phyloP scores from a whole-genome alignment of 116 monocot species.

The Phalaenopsis hybrid region DNA sequence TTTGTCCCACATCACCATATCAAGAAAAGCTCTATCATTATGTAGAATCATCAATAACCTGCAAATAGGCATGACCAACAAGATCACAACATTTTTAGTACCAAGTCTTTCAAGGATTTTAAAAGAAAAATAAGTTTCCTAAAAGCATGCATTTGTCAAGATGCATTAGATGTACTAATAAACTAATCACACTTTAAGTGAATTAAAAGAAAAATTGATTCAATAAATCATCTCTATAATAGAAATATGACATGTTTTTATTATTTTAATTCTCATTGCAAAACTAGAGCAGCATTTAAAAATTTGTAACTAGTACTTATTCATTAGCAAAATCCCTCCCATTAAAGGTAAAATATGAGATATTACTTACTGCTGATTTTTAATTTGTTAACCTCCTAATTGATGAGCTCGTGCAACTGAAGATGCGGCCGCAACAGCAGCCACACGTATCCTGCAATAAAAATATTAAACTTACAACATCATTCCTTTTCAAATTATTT shows the following conservation, averaged over 20 bases:
- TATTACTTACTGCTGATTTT: constrained; percentile 60
- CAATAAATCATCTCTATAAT: not conserved
- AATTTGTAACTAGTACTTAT: not conserved
- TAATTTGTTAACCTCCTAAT: constrained; percentile 58
- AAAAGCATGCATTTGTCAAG: not conserved
- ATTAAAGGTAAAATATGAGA: not conserved
- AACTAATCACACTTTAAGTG: not conserved
- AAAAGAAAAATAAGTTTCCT: not conserved
- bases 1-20: too few species aligned
- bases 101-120: not conserved
- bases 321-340: not conserved
- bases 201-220: not conserved
- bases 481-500: constrained; percentile 6
- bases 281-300: too few species aligned
- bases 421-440: constrained; percentile 92
- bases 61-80: too few species aligned
- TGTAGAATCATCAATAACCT: too few species aligned
- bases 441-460: constrained; percentile 85
- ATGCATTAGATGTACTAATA: not conserved
- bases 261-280: too few species aligned
- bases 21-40: too few species aligned
- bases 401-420: constrained; percentile 93
- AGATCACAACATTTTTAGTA: not conserved
- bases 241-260: not conserved
- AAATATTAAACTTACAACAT: not conserved